These are phyloP conservation scores for carrot (Daucus carota) DNA, from an alignment of 129 eudicot genomes.

Conservation along the genomic window DH1_v3.0 NC_030386.2:35328501-35329000, in stretches of 20 bases:
- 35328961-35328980: not conserved
- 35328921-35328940: not conserved
- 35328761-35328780: constrained; percentile 20
- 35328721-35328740: constrained; percentile 14
- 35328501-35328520: not conserved
- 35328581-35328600: not conserved
- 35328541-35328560: not conserved
- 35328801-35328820: constrained; percentile 82
- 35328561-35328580: not conserved
- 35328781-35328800: constrained; percentile 48
- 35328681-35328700: constrained; percentile 51
- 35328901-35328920: not conserved
- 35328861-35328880: constrained; percentile 98
- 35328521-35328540: not conserved
- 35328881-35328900: constrained; percentile 70
- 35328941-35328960: not conserved
- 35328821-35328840: constrained; percentile 91
- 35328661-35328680: constrained; percentile 45
- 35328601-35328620: not conserved
- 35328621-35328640: constrained; percentile 47
- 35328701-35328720: constrained; percentile 41
- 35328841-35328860: constrained; percentile 95
- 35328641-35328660: constrained; percentile 34
- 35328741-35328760: constrained; percentile 9
- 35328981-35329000: not conserved